Base-by-base conservation (phyloP, 768 basidiomycete species). In the Russula lepida region DNA sequence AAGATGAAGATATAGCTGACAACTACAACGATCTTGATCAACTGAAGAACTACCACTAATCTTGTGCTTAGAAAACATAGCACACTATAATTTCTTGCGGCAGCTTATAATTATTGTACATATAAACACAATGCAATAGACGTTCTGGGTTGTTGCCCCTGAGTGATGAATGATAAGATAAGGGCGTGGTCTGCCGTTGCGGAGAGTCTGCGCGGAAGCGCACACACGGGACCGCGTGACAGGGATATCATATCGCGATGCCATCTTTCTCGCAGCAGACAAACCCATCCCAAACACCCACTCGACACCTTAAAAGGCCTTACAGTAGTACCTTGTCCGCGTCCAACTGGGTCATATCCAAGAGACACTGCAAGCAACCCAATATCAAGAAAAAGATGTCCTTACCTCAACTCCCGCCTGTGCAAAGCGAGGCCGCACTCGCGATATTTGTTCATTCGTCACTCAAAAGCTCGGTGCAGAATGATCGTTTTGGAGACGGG, bases 401-500 rank as follows among this genome's bases (percentile, higher is more conserved):
- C 11, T 12, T 48, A 35, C 59, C 60, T 35, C 46, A 43, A 25
- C 60, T 64, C 28, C 63, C 63, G 13, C 28, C 50, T 8, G 37
- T 62, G 13, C 55, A 68, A 62, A 68, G 69, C 60, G 54, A 66
- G 44, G 58, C 58, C 46, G 23, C 54, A 15, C 78, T 89, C 55
- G 81, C 86, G 66, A 83, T 88, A 55, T 88, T 81, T 67, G 88
- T 85, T 13, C 88, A 90, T 69, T 78, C 72, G 66, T 86, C 86
- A 21, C 75, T 89, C 53, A 77, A 81, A 54, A 77, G 69, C 28
- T 8, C 50, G 12, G n/a, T 13, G 12, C 32, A 6, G n/a, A 60
- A 64, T 33, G 75, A 75, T 35, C 73, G 74, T 28, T 79, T 77
- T 68, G 74, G 73, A 64, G 83, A 86, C 69, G 84, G 83, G 64